A percentile compares a stretch with the other conserved stretches of the same genome.
These are phyloP conservation scores for Solanum pimpinellifolium DNA, from an alignment of 257 asterid genomes.

Conservation along the genomic window DNA sequence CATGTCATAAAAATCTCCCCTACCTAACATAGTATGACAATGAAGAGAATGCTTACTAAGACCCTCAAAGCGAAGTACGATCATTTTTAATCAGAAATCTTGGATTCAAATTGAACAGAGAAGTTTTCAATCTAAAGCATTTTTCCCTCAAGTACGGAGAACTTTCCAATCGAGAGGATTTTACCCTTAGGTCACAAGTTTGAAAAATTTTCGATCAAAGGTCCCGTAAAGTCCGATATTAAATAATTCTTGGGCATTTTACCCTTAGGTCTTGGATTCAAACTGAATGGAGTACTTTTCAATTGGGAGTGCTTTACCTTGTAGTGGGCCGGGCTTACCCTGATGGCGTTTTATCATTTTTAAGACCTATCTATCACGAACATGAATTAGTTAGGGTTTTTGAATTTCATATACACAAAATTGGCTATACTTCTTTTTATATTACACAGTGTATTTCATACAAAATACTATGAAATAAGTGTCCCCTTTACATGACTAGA, in stretches of 20 bases:
- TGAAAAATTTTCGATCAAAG: fast-evolving
- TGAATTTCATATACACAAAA: no score
- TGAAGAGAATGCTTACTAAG: no score
- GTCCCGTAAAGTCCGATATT: background rate
- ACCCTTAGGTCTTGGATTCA: background rate
- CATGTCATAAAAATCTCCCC: background rate
- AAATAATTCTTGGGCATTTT: background rate
- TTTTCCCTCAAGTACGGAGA: no score
- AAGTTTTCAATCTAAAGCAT: no score
- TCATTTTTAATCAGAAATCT: background rate
- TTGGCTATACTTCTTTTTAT: no score
- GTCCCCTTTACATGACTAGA: background rate
- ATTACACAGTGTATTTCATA: no score
- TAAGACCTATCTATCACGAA: background rate
- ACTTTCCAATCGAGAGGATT: no score
- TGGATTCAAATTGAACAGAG: background rate
- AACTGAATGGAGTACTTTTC: background rate
- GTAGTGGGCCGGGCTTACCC: no score
- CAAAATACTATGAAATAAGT: background rate
- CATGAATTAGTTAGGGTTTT: no score
- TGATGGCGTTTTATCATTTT: background rate
- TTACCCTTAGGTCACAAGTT: background rate
- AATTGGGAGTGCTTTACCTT: background rate
- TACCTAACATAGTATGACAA: background rate
- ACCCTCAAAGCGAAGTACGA: background rate